Evolutionary conservation across 768 basidiomycete species (phyloP).

Genomic region (Crepidotus variabilis): DNA sequence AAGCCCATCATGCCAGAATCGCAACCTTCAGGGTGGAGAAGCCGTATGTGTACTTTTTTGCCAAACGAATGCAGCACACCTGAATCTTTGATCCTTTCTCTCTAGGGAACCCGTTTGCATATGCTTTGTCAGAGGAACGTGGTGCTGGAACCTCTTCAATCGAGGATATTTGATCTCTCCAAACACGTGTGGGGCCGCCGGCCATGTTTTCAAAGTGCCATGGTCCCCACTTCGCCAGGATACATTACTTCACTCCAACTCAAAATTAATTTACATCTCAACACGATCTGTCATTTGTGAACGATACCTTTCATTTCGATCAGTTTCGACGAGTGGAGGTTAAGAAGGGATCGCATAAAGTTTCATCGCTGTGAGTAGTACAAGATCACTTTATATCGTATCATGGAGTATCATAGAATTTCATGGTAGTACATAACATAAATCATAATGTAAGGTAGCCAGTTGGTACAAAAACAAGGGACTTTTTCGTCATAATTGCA

Average conservation of each 20-base stretch:
- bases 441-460: not conserved
- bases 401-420: not conserved
- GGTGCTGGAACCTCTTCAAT: constrained; percentile 4
- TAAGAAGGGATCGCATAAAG: too few relatives aligned
- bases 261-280: too few relatives aligned
- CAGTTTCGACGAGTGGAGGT: too few relatives aligned
- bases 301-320: too few relatives aligned
- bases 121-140: constrained; percentile 24
- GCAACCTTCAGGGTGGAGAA: constrained; percentile 24
- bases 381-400: not conserved
- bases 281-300: too few relatives aligned
- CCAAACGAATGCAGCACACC: too few relatives aligned
- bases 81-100: not conserved
- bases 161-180: not conserved
- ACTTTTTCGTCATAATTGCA: not conserved
- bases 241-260: too few relatives aligned
- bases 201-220: too few relatives aligned
- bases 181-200: too few relatives aligned
- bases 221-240: too few relatives aligned
- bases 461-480: not conserved
- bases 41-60: constrained; percentile 20
- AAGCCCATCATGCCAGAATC: constrained; percentile 2
- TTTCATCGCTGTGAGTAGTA: not conserved
- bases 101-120: constrained; percentile 36
- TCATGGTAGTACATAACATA: not conserved